Conservation (phyloP, 352 stramenopile species). For the Phytophthora tubulina region DNA sequence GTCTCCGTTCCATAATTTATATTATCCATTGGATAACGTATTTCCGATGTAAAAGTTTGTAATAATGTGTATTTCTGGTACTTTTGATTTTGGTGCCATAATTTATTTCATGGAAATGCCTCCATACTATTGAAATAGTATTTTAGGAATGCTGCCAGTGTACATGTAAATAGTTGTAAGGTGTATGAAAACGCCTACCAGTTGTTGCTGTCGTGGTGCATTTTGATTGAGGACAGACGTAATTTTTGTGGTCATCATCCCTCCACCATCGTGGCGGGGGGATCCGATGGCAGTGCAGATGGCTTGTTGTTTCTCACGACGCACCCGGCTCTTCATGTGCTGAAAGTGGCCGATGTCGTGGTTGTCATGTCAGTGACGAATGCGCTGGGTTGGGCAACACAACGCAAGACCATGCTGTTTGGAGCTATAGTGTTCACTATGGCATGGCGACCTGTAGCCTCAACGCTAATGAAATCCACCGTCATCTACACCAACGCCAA, state of each 20-base stretch:
- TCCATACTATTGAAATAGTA: too few relatives aligned
- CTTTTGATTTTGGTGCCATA: too few relatives aligned
- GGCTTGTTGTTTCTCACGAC: background rate
- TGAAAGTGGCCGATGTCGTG: background rate
- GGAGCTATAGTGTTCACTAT: background rate
- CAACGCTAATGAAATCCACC: constrained; percentile 1
- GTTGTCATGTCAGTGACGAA: constrained; percentile 4
- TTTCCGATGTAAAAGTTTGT: too few relatives aligned
- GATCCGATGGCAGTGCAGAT: constrained; percentile 18
- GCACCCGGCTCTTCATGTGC: constrained; percentile 11
- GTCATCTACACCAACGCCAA: constrained; percentile 19
- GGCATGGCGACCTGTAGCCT: background rate
- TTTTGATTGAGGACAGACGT: background rate
- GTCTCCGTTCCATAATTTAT: too few relatives aligned
- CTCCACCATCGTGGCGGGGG: background rate
- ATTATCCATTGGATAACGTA: too few relatives aligned
- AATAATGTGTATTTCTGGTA: too few relatives aligned
- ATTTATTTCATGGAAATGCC: too few relatives aligned
- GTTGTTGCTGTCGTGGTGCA: constrained; percentile 5
- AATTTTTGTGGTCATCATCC: background rate
- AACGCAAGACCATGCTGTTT: background rate
- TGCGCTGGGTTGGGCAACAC: background rate
- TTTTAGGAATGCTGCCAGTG: too few relatives aligned
- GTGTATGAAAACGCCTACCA: constrained; percentile 1
- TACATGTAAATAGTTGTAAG: too few relatives aligned